These are phyloP conservation scores for Gentiana macrophylla DNA, from an alignment of 257 asterid genomes.

Conservation along the genomic window DNA sequence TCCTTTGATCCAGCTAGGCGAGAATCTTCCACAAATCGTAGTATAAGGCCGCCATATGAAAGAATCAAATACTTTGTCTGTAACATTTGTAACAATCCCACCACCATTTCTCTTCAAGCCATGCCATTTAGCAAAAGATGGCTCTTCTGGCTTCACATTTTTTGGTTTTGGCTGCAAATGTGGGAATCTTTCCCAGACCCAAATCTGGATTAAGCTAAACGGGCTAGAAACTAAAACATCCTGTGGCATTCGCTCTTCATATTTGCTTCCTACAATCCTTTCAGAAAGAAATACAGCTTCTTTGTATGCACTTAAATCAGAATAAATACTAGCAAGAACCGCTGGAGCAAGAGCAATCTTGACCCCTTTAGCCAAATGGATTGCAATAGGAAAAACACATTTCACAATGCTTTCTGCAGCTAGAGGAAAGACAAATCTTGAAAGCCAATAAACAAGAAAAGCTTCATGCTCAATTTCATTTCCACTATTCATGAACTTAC, in stretches of 20 bases:
- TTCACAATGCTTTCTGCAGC: conserved; percentile 4
- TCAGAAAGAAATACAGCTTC: conserved; percentile 9
- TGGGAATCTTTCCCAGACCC: conserved; percentile 44
- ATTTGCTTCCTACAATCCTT: neutral
- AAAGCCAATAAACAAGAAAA: conserved; percentile 32
- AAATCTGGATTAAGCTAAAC: conserved; percentile 24
- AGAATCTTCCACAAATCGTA: conserved; percentile 1
- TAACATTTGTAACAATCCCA: neutral
- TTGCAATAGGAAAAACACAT: conserved; percentile 18
- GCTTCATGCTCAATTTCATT: conserved; percentile 31
- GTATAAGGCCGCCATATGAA: conserved; percentile 26
- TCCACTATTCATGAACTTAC: conserved; percentile 17
- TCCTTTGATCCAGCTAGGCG: neutral
- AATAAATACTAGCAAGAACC: conserved; percentile 27
- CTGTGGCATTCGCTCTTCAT: neutral
- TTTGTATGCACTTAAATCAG: conserved; percentile 21
- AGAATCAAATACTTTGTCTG: conserved; percentile 9
- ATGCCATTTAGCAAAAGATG: conserved; percentile 31
- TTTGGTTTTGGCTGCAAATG: conserved; percentile 9
- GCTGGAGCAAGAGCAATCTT: conserved; percentile 31
- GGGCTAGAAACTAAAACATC: conserved; percentile 7
- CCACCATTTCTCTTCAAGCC: neutral
- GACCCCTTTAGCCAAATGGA: conserved; percentile 24
- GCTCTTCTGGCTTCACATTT: conserved; percentile 1
- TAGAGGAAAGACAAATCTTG: conserved; percentile 14